Evolutionary conservation across 495 filamentous ascomycete species (phyloP), one percentile per base, ranked within the genome.

Genomic region (Bryoglossum gracile): DNA sequence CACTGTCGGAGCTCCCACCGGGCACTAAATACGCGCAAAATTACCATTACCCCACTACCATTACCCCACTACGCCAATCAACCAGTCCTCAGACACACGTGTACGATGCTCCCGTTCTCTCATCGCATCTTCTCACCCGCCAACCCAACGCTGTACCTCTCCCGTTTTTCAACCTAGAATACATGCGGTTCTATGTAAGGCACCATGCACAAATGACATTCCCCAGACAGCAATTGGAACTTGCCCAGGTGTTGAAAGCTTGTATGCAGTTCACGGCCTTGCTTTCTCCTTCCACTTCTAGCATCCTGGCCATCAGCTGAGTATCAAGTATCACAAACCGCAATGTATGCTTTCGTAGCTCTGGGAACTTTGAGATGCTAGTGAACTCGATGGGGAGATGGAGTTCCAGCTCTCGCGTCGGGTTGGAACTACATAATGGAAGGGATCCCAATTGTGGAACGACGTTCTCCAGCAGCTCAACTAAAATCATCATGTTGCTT

Each of bases 171-270:
- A 18, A 8, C 22, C 16, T 8, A 39, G n/a, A 4, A 10, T 18
- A 4, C 36, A n/a, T 39, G 36, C 36, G 18, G 26, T 30, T 9
- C 16, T 39, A n/a, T n/a, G n/a, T 11, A 39, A 19, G 36, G 36
- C 36, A 39, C 36, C 4, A 5, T 39, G 36, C 36, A 39, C 36
- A 18, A 39, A 21, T 39, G 36, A 39, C 36, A 39, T 39, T 2
- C 36, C 10, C 16, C 9, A 19, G 36, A n/a, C 10, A 39, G 10
- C 18, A 2, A 39, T 21, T 39, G 5, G 36, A 5, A 3, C 4
- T 21, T 4, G 22, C 36, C 18, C 18, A 5, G 18, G 10, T n/a
- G n/a, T 11, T 39, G 14, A 18, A 19, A 8, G 36, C 36, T 39
- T 19, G 14, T 19, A 17, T 19, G n/a, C 4, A 21, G 18, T 9